Percentiles rank a stretch among this genome's conserved stretches.
These are phyloP conservation scores for Dichotomocladium elegans DNA, from an alignment of 371 early-diverging fungal species.

Conservation along the genomic window DNA sequence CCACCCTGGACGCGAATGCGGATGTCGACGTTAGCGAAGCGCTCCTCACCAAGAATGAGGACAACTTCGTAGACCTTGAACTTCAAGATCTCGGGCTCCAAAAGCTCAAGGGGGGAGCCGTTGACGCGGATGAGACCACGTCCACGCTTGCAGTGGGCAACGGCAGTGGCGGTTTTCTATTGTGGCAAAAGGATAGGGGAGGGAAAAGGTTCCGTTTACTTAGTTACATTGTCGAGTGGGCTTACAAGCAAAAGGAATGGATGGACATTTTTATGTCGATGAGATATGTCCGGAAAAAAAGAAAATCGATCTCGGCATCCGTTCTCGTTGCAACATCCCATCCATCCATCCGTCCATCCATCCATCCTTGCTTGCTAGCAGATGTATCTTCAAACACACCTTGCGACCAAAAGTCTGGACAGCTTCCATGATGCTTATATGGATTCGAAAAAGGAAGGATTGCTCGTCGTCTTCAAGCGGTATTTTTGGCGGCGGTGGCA, in stretches of 20 bases:
- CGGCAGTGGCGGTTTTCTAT: slow-evolving; percentile 98
- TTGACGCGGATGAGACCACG: slow-evolving; percentile 94
- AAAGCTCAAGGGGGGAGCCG: slow-evolving; percentile 92
- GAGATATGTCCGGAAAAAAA: too few species aligned
- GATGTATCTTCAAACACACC: slow-evolving; percentile 17
- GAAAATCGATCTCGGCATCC: too few species aligned
- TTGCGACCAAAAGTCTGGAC: slow-evolving; percentile 37
- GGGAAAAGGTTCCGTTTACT: too few species aligned
- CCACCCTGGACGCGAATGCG: slow-evolving; percentile 95
- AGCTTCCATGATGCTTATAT: slow-evolving; percentile 25
- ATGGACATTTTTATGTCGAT: too few species aligned
- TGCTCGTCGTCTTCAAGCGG: too few species aligned
- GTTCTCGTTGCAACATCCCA: too few species aligned
- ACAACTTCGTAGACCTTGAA: slow-evolving; percentile 98
- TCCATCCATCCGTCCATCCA: not conserved
- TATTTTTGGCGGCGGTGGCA: not conserved
- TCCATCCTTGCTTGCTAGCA: not conserved
- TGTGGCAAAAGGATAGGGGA: too few species aligned
- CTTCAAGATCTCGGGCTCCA: slow-evolving; percentile 91
- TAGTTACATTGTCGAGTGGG: not conserved
- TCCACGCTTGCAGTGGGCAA: slow-evolving; percentile 95
- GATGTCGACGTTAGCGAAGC: slow-evolving; percentile 94
- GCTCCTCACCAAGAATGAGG: slow-evolving; percentile 89
- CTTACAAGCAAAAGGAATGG: not conserved
- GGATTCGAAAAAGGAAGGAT: not conserved